A percentile compares a stretch with the other conserved stretches of the same genome.
Evolutionary conservation across 2,329 filamentous ascomycete genomes (phyloP).

Genomic region (Neocucurbitaria cava): DNA sequence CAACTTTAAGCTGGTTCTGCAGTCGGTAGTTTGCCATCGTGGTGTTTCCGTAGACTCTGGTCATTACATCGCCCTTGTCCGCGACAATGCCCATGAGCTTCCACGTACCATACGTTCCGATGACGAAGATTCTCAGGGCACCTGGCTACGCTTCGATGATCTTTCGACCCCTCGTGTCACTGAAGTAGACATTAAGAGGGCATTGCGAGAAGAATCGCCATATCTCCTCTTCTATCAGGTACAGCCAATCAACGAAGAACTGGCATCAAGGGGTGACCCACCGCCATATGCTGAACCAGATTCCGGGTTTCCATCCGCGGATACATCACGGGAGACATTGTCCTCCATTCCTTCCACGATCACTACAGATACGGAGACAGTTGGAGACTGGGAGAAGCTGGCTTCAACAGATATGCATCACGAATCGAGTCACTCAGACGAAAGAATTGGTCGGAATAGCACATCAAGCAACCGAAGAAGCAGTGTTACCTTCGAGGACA

Average conservation of each 20-base stretch:
- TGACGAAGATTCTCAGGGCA: constrained; percentile 53
- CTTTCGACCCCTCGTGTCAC: constrained; percentile 75
- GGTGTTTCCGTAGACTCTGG: constrained; percentile 86
- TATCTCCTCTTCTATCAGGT: constrained; percentile 97
- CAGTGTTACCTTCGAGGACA: constrained; percentile 51
- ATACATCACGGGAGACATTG: constrained; percentile 41
- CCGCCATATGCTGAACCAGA: constrained; percentile 51
- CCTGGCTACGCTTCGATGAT: constrained; percentile 93
- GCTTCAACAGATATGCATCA: constrained; percentile 17
- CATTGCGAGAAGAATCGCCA: constrained; percentile 84
- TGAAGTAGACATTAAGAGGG: constrained; percentile 77
- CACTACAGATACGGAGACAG: constrained; percentile 26
- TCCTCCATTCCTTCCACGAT: constrained; percentile 20
- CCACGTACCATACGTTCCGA: constrained; percentile 55
- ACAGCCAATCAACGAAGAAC: constrained; percentile 79
- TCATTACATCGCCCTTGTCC: constrained; percentile 87
- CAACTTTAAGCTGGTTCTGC: constrained; percentile 92
- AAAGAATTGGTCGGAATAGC: constrained; percentile 40
- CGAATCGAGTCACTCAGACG: constrained; percentile 25
- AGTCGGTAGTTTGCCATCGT: constrained; percentile 91
- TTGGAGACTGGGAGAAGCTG: constrained; percentile 34
- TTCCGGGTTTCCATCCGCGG: constrained; percentile 23
- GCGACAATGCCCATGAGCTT: constrained; percentile 63
- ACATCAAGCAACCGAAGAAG: constrained; percentile 48
- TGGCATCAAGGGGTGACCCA: constrained; percentile 47